A percentile compares a stretch with the other conserved stretches of the same genome.
phyloP scores from a whole-genome alignment of 345 rosid genomes.

The Gynandropsis gynandra region DNA sequence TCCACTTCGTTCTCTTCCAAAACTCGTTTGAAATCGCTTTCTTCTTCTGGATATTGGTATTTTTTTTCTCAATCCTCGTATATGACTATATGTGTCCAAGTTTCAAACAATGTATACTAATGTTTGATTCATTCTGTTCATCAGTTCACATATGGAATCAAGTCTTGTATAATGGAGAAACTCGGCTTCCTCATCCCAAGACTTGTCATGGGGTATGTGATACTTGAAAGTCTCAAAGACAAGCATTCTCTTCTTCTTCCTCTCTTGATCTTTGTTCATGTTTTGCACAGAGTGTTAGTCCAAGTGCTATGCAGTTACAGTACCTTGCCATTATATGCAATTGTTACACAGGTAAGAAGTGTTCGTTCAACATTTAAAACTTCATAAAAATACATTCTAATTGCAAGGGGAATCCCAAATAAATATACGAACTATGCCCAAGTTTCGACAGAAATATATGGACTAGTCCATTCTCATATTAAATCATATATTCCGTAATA shows the following conservation, averaged over 20 bases:
- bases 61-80: conserved; percentile 4
- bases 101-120: not conserved
- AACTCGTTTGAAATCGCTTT: conserved; percentile 81
- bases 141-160: conserved; percentile 61
- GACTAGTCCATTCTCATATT: too few species aligned
- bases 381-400: not conserved
- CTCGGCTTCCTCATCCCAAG: conserved; percentile 55
- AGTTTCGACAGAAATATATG: too few species aligned
- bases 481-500: too few species aligned
- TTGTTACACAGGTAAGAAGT: conserved; percentile 56
- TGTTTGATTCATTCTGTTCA: conserved; percentile 10
- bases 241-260: conserved; percentile 9
- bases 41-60: conserved; percentile 85
- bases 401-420: too few species aligned
- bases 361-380: not conserved
- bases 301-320: conserved; percentile 90
- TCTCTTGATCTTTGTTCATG: not conserved
- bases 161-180: conserved; percentile 79
- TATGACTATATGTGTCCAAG: not conserved
- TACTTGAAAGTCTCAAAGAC: not conserved
- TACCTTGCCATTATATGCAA: conserved; percentile 69
- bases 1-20: conserved; percentile 79
- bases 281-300: conserved; percentile 51
- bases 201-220: conserved; percentile 62
- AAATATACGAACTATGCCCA: too few species aligned